Evolutionary conservation across 176 grass and related monocot species (phyloP).

Genomic region (Areca catechu): DNA sequence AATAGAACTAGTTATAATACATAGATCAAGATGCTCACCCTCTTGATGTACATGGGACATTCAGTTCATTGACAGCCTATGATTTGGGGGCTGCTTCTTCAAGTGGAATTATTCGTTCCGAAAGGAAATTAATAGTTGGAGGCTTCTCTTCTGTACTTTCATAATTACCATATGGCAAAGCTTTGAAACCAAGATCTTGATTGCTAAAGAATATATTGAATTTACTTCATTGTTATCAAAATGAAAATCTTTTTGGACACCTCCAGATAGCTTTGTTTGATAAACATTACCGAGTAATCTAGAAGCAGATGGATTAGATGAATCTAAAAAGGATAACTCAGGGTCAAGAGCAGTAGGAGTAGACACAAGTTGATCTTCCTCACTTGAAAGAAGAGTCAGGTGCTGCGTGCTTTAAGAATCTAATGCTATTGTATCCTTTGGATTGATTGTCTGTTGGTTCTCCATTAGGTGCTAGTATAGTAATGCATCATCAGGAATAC

Average conservation of each 20-base stretch:
- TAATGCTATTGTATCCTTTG: constrained; percentile 5
- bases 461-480: not conserved
- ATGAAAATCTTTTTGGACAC: constrained; percentile 14
- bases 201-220: not conserved
- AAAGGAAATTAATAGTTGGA: not conserved
- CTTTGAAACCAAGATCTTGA: not conserved
- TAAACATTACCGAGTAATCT: constrained; percentile 17
- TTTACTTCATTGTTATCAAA: not conserved
- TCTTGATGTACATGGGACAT: not conserved
- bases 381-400: not conserved
- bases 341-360: not conserved
- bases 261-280: constrained; percentile 7
- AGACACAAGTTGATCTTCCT: constrained; percentile 21
- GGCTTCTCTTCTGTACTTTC: not conserved
- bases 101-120: not conserved
- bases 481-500: not conserved
- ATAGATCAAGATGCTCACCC: not conserved
- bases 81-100: not conserved
- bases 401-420: not conserved
- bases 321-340: constrained; percentile 33
- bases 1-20: not conserved
- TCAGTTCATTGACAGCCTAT: not conserved
- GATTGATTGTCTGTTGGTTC: not conserved
- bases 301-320: constrained; percentile 15
- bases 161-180: not conserved